These are phyloP conservation scores for Populus trichocarpa DNA, from an alignment of 441 rosid species.

Conservation along the genomic window DNA sequence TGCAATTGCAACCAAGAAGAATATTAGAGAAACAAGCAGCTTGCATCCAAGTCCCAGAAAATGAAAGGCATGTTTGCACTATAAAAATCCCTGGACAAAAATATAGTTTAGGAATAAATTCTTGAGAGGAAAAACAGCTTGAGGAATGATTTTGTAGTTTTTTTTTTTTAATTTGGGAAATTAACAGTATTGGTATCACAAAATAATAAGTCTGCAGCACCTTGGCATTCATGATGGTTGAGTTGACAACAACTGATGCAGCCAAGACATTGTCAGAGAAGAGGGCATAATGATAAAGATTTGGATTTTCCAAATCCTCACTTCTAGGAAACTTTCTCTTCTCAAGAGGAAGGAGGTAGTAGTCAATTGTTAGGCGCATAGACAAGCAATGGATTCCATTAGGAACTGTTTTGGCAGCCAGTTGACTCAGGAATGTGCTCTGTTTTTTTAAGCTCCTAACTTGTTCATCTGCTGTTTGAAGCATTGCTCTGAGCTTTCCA, in stretches of 20 bases:
- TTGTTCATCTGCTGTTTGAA: constrained; percentile 94
- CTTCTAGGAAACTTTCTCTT: constrained; percentile 81
- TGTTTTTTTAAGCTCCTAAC: constrained; percentile 97
- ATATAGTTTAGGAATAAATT: background rate
- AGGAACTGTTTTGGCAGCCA: constrained; percentile 98
- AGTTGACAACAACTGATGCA: constrained; percentile 97
- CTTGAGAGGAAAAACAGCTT: background rate
- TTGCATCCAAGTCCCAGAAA: constrained; percentile 11
- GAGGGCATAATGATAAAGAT: constrained; percentile 87
- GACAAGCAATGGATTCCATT: constrained; percentile 93
- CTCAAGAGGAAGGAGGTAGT: constrained; percentile 81
- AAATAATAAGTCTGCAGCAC: constrained; percentile 33
- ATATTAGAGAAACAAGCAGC: constrained; percentile 1
- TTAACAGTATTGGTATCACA: background rate
- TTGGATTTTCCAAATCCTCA: constrained; percentile 79
- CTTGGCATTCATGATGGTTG: constrained; percentile 88
- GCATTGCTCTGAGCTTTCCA: constrained; percentile 97
- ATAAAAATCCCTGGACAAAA: background rate
- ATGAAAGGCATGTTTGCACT: background rate
- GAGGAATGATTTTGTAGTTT: background rate
- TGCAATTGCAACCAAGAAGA: constrained; percentile 31
- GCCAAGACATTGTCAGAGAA: constrained; percentile 98
- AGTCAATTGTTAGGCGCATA: constrained; percentile 90
- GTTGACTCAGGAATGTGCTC: constrained; percentile 96
- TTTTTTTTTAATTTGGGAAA: background rate